Base-by-base conservation (phyloP, 192 early-diverging fungal species). In the Funneliformis mosseae region DNA sequence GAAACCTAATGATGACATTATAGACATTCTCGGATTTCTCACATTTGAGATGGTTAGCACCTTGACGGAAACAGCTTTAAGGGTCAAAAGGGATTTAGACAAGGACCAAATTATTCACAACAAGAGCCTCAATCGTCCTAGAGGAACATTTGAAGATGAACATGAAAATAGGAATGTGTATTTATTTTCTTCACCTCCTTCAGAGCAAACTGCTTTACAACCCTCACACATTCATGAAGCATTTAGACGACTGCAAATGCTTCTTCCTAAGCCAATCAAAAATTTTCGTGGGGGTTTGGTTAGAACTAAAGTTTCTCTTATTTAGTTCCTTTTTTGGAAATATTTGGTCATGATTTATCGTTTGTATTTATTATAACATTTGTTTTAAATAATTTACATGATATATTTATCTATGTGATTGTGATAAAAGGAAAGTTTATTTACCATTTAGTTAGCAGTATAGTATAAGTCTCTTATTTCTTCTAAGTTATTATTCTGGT, bases 11-110 rank as follows among this genome's bases (percentile, higher is more conserved):
- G 93, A 92, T 80, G 97, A 99, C 76, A 95, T 99, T 63, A 94
- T 98, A 81, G 98, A 99, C 82, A 97, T 97, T 74, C 87, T 98
- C 4, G 98, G 98, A 11, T 99, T 99, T 81, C 84, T 99, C 43
- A 95, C 93, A 0, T 97, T 94, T 81, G 98, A 99, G 82, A 95
- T 97, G 91, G 97, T 99, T 8, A 91, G 93, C 12, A 93, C 89
- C 21, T 83, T 99, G 28, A 99, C 98, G 23, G 96, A 97, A 83
- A 92, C 90, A 1, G 97, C 93, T 1, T 87, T 98, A 74, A 83
- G 87, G n/a, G 90, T 94, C 66, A 95, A 95, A 79, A 84, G 86
- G 45, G 93, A 90, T 79, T 83, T 90, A n/a, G 89, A 90, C 39
- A 79, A 72, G 45, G 82, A 81, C 8, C 81, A 84, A 9, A 83